Evolutionary conservation across 495 filamentous ascomycete species (phyloP).

Genomic region (Hamigera avellanea): DNA sequence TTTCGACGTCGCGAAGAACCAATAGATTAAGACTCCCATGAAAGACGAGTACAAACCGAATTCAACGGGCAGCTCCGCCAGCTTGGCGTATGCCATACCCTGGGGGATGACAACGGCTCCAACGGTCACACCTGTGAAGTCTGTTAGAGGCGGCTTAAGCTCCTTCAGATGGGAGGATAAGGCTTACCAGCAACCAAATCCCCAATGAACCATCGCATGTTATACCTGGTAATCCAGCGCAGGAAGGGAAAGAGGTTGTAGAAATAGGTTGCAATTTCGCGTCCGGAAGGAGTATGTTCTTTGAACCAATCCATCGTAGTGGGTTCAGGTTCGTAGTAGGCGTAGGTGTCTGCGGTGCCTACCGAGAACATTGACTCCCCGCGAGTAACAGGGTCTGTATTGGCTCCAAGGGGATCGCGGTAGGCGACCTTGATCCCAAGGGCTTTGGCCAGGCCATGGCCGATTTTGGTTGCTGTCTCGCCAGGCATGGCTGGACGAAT

Average conservation of each 20-base stretch:
- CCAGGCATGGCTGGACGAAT: constrained; percentile 20
- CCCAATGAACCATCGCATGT: constrained; percentile 75
- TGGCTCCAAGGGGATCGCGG: constrained; percentile 38
- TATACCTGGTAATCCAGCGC: constrained; percentile 81
- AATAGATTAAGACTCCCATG: constrained; percentile 92
- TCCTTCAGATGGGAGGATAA: constrained; percentile 4
- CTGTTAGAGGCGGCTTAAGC: neutral
- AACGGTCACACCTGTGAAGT: constrained; percentile 67
- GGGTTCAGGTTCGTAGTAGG: constrained; percentile 75
- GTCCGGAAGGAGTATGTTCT: constrained; percentile 44
- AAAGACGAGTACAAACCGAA: constrained; percentile 96
- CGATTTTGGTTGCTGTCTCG: constrained; percentile 41
- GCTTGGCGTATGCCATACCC: constrained; percentile 89
- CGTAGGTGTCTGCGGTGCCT: constrained; percentile 64
- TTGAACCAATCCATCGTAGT: constrained; percentile 59
- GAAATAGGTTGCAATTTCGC: constrained; percentile 46
- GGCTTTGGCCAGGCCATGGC: constrained; percentile 64
- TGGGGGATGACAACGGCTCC: constrained; percentile 94
- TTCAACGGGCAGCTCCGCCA: constrained; percentile 66
- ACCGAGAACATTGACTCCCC: constrained; percentile 73
- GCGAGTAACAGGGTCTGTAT: constrained; percentile 44
- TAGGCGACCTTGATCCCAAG: constrained; percentile 79
- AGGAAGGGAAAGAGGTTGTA: constrained; percentile 73
- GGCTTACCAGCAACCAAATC: constrained; percentile 79
- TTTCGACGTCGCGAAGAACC: constrained; percentile 98